Evolutionary conservation across 495 filamentous ascomycete species (phyloP).

Genomic region (Talaromyces nanjingensis): DNA sequence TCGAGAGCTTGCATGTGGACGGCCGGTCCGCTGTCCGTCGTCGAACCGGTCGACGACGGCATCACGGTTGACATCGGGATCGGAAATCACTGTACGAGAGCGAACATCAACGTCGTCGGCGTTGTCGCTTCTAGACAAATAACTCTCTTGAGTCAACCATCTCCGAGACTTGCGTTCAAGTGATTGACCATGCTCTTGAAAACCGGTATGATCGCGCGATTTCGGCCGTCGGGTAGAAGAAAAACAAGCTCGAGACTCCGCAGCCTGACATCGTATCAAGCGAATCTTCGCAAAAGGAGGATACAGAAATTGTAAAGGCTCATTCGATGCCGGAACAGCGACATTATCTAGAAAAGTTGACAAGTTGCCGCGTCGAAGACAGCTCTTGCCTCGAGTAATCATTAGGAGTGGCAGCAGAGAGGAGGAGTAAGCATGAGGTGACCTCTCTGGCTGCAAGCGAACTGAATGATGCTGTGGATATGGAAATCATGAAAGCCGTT

Average conservation of each 20-base stretch:
- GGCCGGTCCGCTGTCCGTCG: neutral
- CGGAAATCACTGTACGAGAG: neutral
- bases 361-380: conserved; percentile 33
- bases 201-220: neutral
- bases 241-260: conserved; percentile 14
- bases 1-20: neutral
- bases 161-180: neutral
- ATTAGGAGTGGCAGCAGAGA: conserved; percentile 20
- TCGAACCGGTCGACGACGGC: neutral
- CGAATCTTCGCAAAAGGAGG: conserved; percentile 23
- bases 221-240: neutral
- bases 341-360: conserved; percentile 31
- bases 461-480: neutral
- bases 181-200: neutral
- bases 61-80: neutral
- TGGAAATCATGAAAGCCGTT: neutral
- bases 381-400: conserved; percentile 34
- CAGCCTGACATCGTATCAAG: neutral
- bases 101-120: neutral
- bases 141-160: neutral
- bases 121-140: neutral
- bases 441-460: neutral
- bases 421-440: conserved; percentile 13
- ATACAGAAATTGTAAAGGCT: conserved; percentile 42
- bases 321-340: conserved; percentile 26